phyloP scores from a whole-genome alignment of 2,329 filamentous ascomycete genomes.

The Alternaria triticimaculans region DNA sequence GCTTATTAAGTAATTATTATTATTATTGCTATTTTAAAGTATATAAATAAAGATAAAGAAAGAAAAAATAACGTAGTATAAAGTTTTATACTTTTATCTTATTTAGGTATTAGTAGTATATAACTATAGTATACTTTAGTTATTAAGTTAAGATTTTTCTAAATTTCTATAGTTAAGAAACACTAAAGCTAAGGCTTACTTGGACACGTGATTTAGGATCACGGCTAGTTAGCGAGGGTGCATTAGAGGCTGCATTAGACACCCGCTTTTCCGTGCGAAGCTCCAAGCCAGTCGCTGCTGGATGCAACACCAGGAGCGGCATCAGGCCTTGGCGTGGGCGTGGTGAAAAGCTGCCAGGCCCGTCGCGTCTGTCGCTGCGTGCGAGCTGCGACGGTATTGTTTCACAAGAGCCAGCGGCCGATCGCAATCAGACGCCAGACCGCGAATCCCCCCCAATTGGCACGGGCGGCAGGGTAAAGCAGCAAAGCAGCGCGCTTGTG shows the following conservation, averaged over 20 bases:
- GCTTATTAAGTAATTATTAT: too few species aligned
- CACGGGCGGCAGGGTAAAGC: background rate
- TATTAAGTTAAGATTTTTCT: too few species aligned
- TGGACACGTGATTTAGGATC: too few species aligned
- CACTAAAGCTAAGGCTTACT: too few species aligned
- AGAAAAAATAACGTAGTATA: too few species aligned
- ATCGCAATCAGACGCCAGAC: background rate
- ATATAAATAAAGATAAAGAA: too few species aligned
- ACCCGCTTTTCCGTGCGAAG: slow-evolving; percentile 24
- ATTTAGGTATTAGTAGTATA: too few species aligned
- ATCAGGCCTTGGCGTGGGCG: background rate
- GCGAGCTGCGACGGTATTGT: slow-evolving; percentile 1
- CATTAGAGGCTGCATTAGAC: slow-evolving; percentile 14
- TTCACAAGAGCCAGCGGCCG: background rate
- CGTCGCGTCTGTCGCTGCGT: background rate
- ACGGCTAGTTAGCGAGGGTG: slow-evolving; percentile 15
- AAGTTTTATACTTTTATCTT: too few species aligned
- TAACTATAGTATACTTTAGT: too few species aligned
- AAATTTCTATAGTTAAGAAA: too few species aligned
- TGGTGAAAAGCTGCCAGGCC: slow-evolving; percentile 7
- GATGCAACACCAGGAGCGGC: slow-evolving; percentile 11
- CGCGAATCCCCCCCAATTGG: background rate
- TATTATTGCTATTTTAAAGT: too few species aligned
- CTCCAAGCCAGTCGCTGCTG: slow-evolving; percentile 14
- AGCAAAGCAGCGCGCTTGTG: background rate